Evolutionary conservation across 768 basidiomycete species (phyloP), one percentile per base, ranked within the genome.

Genomic region (Chalciporus chontae): DNA sequence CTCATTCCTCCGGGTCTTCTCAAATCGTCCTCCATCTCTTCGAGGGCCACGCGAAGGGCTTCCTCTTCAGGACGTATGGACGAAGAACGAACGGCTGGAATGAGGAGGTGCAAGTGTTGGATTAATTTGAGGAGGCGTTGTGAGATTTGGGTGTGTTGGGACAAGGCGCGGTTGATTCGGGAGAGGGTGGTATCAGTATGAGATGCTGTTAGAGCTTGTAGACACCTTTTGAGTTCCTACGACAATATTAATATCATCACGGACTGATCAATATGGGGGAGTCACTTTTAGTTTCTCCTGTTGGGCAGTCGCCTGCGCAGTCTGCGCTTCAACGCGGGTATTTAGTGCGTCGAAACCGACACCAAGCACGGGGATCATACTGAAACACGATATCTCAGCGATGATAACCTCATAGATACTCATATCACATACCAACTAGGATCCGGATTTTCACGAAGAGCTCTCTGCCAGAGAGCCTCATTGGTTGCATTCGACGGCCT

Each of bases 51-150:
- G 18, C 89, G 77, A 47, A 94, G 69, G 41, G 75, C 76, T 64
- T 94, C 91, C 64, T 94, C 91, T 57, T 91, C 90, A 3, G 82
- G 84, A 11, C 84, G 75, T 42, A 94, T 83, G 5, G 87, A 78
- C 1, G 84, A 83, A 8, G 84, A 84, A 17, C 90, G 79, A 24
- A 93, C 73, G 3, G 80, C 74, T 14, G 91, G 90, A 19, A 91
- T 84, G 38, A 94, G 75, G 38, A 92, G 73, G 63, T 90, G 87
- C 36, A 90, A 66, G 59, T 91, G 88, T 55, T 89, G 84, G 19
- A 86, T 76, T 45, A 93, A 72, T 38, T 71, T 71, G 27, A 88
- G 73, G 11, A 93, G 72, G 10, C 87, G 82, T 47, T 90, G 85
- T 5, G 75, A 77, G 13, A 92, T 67, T 54, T 90, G 87, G 3